Evolutionary conservation across 495 filamentous ascomycete species (phyloP).

Genomic region (Aspergillus funiculosus): DNA sequence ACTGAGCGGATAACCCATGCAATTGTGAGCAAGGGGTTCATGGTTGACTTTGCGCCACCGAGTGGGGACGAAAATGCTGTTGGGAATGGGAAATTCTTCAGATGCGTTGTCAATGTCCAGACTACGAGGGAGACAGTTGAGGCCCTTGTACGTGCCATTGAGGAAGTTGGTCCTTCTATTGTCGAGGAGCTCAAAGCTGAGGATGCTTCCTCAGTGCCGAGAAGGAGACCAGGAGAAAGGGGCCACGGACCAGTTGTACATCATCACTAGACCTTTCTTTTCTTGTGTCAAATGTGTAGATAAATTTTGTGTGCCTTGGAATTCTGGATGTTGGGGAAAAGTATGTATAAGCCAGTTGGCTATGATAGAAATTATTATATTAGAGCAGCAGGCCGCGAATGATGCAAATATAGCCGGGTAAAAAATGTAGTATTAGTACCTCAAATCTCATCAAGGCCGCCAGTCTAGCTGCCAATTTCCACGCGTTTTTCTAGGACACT

Average conservation of each 20-base stretch:
- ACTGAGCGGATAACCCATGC: constrained; percentile 61
- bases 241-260: constrained; percentile 37
- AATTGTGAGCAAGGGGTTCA: constrained; percentile 72
- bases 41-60: constrained; percentile 87
- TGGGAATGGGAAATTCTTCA: constrained; percentile 71
- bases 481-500: constrained; percentile 71
- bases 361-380: background rate
- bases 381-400: background rate
- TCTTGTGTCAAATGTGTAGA: background rate
- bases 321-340: background rate
- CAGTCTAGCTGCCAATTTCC: constrained; percentile 49
- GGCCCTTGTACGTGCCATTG: constrained; percentile 66
- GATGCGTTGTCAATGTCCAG: constrained; percentile 78
- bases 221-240: constrained; percentile 27
- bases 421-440: background rate
- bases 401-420: background rate
- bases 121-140: constrained; percentile 71
- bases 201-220: constrained; percentile 10
- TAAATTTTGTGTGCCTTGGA: background rate
- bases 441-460: background rate
- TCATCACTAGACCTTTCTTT: constrained; percentile 18
- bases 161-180: constrained; percentile 54
- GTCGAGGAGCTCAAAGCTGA: constrained; percentile 28
- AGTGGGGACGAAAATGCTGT: constrained; percentile 45
- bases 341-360: background rate